Conservation (phyloP, 2,329 filamentous ascomycete species). For the Teratosphaeriaceae sp. region DNA sequence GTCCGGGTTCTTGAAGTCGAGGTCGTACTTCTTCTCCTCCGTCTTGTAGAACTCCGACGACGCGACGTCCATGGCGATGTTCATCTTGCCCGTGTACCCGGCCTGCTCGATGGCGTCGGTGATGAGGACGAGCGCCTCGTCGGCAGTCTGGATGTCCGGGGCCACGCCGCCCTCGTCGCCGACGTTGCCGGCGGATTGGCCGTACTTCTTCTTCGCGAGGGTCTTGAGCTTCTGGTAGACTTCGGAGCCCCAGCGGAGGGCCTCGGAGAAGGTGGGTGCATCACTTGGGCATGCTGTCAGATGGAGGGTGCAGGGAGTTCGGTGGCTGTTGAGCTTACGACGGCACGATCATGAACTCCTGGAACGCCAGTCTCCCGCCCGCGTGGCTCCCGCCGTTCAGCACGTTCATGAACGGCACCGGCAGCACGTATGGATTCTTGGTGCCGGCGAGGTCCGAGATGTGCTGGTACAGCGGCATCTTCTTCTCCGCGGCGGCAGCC, state of each 20-base stretch:
- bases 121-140: conserved; percentile 96
- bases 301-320: no score
- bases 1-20: conserved; percentile 99
- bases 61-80: conserved; percentile 98
- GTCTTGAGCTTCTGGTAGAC: conserved; percentile 97
- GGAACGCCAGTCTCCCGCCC: conserved; percentile 72
- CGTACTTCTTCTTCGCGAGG: conserved; percentile 99
- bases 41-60: conserved; percentile 98
- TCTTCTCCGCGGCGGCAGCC: conserved; percentile 50
- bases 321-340: no score
- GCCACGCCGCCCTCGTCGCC: conserved; percentile 99
- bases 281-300: no score
- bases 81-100: conserved; percentile 91
- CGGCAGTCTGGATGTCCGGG: conserved; percentile 93
- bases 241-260: conserved; percentile 91
- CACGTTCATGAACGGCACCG: conserved; percentile 54
- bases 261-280: conserved; percentile 89
- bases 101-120: conserved; percentile 88
- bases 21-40: conserved; percentile 97
- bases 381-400: conserved; percentile 79
- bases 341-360: conserved; percentile 52
- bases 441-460: conserved; percentile 48
- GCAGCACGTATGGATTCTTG: conserved; percentile 49
- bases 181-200: conserved; percentile 96
- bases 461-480: conserved; percentile 52